Percentiles rank a stretch among this genome's conserved stretches.
These are phyloP conservation scores for Hydnomerulius pinastri DNA, from an alignment of 768 basidiomycete genomes.

Conservation along the genomic window DNA sequence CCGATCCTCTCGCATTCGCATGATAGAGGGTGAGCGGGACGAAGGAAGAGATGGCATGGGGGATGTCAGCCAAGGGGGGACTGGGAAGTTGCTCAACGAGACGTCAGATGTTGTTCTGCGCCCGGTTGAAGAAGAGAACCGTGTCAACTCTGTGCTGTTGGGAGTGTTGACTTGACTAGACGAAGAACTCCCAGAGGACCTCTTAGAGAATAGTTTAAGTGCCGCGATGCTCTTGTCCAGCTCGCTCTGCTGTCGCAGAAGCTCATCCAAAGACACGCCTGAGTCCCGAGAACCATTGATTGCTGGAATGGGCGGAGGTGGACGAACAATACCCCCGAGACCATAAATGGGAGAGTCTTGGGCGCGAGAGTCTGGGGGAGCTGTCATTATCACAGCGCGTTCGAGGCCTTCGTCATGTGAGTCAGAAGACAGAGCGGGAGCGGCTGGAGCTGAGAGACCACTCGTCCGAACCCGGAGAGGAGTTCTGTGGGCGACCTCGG, in stretches of 20 bases:
- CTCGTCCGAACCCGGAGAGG: conserved; percentile 5
- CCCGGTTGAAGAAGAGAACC: conserved; percentile 23
- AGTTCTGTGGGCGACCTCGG: neutral
- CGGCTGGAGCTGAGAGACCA: neutral
- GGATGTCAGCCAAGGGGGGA: conserved; percentile 47
- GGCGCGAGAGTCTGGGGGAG: conserved; percentile 7
- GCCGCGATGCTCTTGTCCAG: conserved; percentile 66
- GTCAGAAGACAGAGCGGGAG: neutral
- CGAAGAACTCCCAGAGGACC: conserved; percentile 28
- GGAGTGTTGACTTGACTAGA: conserved; percentile 34
- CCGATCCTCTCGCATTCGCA: conserved; percentile 25
- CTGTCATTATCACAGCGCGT: neutral
- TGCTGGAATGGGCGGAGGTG: conserved; percentile 4
- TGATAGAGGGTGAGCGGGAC: conserved; percentile 8
- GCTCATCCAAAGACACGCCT: conserved; percentile 46
- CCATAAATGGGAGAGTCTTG: conserved; percentile 48
- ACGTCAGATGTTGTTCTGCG: conserved; percentile 47
- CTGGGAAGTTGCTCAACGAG: conserved; percentile 70
- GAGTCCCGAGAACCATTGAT: conserved; percentile 16
- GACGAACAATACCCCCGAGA: conserved; percentile 38
- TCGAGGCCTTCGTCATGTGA: neutral
- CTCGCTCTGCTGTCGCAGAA: conserved; percentile 62
- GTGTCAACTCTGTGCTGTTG: conserved; percentile 13
- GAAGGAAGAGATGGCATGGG: conserved; percentile 20
- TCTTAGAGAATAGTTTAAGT: conserved; percentile 47